phyloP scores from a whole-genome alignment of 371 early-diverging fungal genomes.

The Phascolomyces articulosus region DNA sequence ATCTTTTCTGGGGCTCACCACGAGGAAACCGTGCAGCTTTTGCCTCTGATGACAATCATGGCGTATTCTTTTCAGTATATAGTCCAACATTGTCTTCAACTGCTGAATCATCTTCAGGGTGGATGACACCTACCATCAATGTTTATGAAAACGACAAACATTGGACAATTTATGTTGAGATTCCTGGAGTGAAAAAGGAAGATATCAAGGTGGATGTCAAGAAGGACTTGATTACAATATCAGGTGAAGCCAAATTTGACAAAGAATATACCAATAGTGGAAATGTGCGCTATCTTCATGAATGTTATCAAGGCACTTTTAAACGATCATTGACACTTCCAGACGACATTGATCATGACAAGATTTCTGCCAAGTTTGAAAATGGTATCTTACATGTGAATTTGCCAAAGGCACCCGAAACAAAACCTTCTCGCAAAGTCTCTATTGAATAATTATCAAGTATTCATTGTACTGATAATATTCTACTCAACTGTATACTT shows the following conservation, averaged over 20 bases:
- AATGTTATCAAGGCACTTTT: conserved; percentile 48
- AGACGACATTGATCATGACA: conserved; percentile 39
- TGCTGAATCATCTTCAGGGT: background rate
- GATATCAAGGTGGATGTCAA: conserved; percentile 29
- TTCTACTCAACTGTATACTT: no score
- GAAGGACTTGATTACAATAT: conserved; percentile 17
- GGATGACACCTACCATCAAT: conserved; percentile 21
- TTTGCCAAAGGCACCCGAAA: conserved; percentile 50
- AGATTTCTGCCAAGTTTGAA: conserved; percentile 54
- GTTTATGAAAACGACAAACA: conserved; percentile 29
- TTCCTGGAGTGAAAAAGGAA: conserved; percentile 31
- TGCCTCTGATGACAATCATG: no score
- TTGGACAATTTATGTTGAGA: conserved; percentile 23
- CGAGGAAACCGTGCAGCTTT: no score
- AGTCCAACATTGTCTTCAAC: no score
- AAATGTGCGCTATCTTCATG: conserved; percentile 32
- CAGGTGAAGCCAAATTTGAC: conserved; percentile 16
- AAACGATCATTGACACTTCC: conserved; percentile 57
- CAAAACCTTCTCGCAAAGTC: conserved; percentile 9
- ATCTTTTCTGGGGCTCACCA: no score
- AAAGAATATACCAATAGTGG: conserved; percentile 22
- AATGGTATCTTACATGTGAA: conserved; percentile 58
- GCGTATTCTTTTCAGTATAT: no score
- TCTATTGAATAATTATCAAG: conserved; percentile 13
- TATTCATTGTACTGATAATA: no score